phyloP scores from a whole-genome alignment of 2,329 filamentous ascomycete species.

The Hypoxylon sp. region DNA sequence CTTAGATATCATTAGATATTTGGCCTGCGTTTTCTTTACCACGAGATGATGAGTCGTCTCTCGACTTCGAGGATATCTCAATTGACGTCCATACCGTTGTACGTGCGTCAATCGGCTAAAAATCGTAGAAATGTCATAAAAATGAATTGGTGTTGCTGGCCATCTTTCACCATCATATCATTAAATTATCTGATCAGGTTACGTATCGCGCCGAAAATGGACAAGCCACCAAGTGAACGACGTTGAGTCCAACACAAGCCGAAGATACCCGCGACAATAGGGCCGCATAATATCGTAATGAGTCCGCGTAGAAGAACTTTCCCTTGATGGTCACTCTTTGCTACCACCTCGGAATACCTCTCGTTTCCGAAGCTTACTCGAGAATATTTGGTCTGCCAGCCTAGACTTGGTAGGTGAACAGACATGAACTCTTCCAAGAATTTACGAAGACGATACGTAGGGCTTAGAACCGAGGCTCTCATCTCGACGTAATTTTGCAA shows the following conservation, averaged over 20 bases:
- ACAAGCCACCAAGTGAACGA: conserved; percentile 20
- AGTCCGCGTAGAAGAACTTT: conserved; percentile 68
- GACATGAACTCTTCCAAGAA: conserved; percentile 87
- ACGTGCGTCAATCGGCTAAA: neutral
- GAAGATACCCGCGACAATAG: conserved; percentile 44
- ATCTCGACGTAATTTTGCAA: conserved; percentile 95
- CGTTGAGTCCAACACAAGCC: conserved; percentile 42
- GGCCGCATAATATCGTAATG: conserved; percentile 54
- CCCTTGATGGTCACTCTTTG: conserved; percentile 78
- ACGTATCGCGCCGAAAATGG: conserved; percentile 25
- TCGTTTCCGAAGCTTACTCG: conserved; percentile 95
- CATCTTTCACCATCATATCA: neutral
- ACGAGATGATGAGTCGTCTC: neutral
- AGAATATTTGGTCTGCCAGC: conserved; percentile 94
- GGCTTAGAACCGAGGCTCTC: conserved; percentile 85
- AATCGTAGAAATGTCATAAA: neutral
- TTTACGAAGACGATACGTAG: conserved; percentile 85
- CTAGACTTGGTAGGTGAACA: conserved; percentile 80
- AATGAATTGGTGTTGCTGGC: neutral
- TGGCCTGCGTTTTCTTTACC: neutral
- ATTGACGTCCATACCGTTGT: neutral
- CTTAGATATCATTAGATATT: neutral
- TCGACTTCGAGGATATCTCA: neutral
- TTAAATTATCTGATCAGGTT: conserved; percentile 33
- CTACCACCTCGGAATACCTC: conserved; percentile 86